Percentiles rank a stretch among this genome's conserved stretches.
Evolutionary conservation across 2,329 filamentous ascomycete species (phyloP).

Genomic region (Blastomyces percursus): DNA sequence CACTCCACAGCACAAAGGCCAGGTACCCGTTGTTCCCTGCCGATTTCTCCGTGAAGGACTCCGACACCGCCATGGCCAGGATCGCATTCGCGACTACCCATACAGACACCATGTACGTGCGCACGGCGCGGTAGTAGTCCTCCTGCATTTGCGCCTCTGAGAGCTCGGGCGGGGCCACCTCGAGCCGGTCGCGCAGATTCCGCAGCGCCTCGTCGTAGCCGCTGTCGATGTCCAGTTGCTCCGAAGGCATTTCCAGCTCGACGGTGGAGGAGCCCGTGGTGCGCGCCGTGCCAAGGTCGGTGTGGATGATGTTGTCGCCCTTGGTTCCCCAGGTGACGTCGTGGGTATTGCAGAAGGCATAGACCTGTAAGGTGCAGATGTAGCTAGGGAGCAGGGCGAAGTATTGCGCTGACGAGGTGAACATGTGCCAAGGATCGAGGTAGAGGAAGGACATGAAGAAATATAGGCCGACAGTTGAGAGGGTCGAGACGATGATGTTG

Average conservation of each 20-base stretch:
- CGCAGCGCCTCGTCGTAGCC: conserved; percentile 95
- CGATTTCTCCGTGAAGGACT: conserved; percentile 62
- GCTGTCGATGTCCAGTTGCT: conserved; percentile 95
- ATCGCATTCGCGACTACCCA: conserved; percentile 93
- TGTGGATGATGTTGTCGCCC: conserved; percentile 90
- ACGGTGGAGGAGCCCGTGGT: conserved; percentile 67
- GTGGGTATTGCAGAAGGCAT: conserved; percentile 98
- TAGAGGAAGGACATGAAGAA: conserved; percentile 95
- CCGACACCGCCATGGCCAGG: conserved; percentile 83
- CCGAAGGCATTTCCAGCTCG: conserved; percentile 92
- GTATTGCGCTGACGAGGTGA: conserved; percentile 84
- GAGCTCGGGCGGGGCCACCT: conserved; percentile 53
- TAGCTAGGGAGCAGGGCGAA: conserved; percentile 85
- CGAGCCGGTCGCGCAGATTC: conserved; percentile 85
- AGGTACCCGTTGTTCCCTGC: conserved; percentile 83
- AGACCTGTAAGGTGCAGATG: conserved; percentile 95
- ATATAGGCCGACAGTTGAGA: conserved; percentile 84
- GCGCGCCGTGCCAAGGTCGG: conserved; percentile 78
- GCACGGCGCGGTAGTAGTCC: conserved; percentile 94
- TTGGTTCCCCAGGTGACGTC: conserved; percentile 99
- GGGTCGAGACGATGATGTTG: conserved; percentile 82
- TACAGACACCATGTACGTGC: conserved; percentile 92
- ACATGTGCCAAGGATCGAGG: conserved; percentile 98
- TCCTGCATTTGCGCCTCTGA: conserved; percentile 82
- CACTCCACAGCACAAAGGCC: conserved; percentile 83